These are phyloP conservation scores for Trichosporon sp. DNA, from an alignment of 1,284 basidiomycete species.

Conservation along the genomic window DNA sequence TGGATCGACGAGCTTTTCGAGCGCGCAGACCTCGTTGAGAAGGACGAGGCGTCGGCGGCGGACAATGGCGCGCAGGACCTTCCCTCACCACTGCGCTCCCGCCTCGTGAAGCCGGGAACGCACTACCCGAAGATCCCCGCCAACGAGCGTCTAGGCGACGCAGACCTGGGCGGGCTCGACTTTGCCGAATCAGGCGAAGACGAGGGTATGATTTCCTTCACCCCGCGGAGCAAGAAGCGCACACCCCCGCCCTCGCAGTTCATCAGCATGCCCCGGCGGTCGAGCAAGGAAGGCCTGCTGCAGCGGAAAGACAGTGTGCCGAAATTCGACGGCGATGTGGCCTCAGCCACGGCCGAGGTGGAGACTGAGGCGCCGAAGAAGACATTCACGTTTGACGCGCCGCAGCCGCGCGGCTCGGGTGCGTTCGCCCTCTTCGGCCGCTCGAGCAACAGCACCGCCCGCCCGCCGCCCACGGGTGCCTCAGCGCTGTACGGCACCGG, in stretches of 20 bases:
- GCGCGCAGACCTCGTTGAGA: conserved; percentile 26
- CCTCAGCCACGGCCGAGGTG: conserved; percentile 26
- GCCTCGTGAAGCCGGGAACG: conserved; percentile 39
- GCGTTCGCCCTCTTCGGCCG: conserved; percentile 40
- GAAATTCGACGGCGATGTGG: conserved; percentile 39
- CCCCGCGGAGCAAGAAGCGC: conserved; percentile 47
- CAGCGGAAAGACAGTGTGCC: conserved; percentile 33
- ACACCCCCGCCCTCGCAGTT: conserved; percentile 46
- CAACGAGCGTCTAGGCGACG: conserved; percentile 30
- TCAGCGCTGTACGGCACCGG: conserved; percentile 12
- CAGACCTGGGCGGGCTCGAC: conserved; percentile 38
- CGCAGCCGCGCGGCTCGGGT: conserved; percentile 26
- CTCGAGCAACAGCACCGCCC: not conserved
- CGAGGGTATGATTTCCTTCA: conserved; percentile 51
- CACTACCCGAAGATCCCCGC: conserved; percentile 32
- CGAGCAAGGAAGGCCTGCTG: conserved; percentile 36
- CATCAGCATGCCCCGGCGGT: conserved; percentile 34
- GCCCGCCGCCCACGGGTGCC: conserved; percentile 1
- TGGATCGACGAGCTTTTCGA: conserved; percentile 83
- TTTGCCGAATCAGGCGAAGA: conserved; percentile 30
- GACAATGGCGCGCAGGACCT: conserved; percentile 5
- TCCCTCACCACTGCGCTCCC: conserved; percentile 23
- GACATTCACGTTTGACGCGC: not conserved
- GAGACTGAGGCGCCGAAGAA: conserved; percentile 30
- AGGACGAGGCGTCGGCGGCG: conserved; percentile 16